Evolutionary conservation across 1,139 yeast species (phyloP).

Genomic region (Taphrina pruni): DNA sequence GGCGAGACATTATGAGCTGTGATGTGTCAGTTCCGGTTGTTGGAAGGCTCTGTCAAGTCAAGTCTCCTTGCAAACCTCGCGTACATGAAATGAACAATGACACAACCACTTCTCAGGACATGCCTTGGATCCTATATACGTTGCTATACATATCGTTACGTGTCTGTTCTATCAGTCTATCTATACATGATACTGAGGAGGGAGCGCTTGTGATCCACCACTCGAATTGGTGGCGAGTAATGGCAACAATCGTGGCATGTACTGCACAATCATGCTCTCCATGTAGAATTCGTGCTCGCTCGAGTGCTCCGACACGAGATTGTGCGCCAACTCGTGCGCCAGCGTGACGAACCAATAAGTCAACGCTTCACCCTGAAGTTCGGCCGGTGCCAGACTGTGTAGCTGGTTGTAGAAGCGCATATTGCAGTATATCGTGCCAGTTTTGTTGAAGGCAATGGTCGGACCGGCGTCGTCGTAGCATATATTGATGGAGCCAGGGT

Average conservation of each 20-base stretch:
- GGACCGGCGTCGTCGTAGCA: conserved; percentile 48
- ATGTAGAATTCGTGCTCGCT: conserved; percentile 53
- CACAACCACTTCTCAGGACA: too few relatives aligned
- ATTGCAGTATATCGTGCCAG: conserved; percentile 55
- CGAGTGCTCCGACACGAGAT: conserved; percentile 53
- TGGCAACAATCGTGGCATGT: conserved; percentile 19
- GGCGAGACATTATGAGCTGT: too few relatives aligned
- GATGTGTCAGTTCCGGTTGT: too few relatives aligned
- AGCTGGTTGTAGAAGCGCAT: conserved; percentile 48
- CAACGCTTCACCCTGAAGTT: conserved; percentile 12
- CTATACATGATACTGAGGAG: conserved; percentile 1
- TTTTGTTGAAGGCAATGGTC: conserved; percentile 53
- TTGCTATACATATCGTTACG: too few relatives aligned
- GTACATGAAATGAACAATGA: too few relatives aligned
- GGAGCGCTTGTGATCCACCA: background rate
- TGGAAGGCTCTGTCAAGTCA: too few relatives aligned
- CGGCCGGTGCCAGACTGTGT: conserved; percentile 39
- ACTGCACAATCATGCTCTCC: conserved; percentile 46
- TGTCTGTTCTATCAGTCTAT: too few relatives aligned
- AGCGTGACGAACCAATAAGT: conserved; percentile 53
- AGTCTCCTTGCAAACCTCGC: too few relatives aligned
- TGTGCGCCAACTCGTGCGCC: conserved; percentile 57
- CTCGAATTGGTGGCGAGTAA: background rate
- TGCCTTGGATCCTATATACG: too few relatives aligned
- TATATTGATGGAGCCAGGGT: conserved; percentile 49